Conservation (phyloP, 768 basidiomycete species). For the Exidia glandulosa region DNA sequence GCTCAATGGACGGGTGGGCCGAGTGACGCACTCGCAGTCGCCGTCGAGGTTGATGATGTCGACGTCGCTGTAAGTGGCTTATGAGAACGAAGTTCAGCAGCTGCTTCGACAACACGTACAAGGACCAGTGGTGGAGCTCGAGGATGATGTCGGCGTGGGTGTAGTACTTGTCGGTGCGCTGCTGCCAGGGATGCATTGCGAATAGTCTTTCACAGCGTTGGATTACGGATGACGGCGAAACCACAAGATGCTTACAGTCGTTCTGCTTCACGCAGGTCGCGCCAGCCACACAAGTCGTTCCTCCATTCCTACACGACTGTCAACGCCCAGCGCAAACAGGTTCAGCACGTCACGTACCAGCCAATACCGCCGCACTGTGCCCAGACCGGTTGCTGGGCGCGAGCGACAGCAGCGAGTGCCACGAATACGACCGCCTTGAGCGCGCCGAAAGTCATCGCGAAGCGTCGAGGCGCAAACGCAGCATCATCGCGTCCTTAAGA, state of each 20-base stretch:
- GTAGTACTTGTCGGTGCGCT: slow-evolving; percentile 6
- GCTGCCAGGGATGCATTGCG: slow-evolving; percentile 36
- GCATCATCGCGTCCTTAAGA: no score
- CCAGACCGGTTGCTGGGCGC: slow-evolving; percentile 29
- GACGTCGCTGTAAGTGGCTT: slow-evolving; percentile 9
- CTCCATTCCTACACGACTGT: slow-evolving; percentile 30
- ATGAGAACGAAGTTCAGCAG: slow-evolving; percentile 13
- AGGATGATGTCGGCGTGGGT: slow-evolving; percentile 4
- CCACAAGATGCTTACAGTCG: slow-evolving; percentile 23
- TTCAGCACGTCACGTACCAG: slow-evolving; percentile 21
- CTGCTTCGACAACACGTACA: not conserved
- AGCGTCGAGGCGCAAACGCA: no score
- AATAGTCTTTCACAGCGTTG: slow-evolving; percentile 29
- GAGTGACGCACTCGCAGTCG: slow-evolving; percentile 1
- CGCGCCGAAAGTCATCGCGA: not conserved
- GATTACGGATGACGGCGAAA: not conserved
- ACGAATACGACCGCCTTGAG: not conserved
- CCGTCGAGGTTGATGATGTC: slow-evolving; percentile 6
- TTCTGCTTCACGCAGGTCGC: slow-evolving; percentile 34
- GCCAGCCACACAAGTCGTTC: slow-evolving; percentile 36
- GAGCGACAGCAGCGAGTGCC: not conserved
- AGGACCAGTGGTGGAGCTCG: slow-evolving; percentile 13
- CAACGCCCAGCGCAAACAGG: not conserved
- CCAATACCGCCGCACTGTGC: slow-evolving; percentile 41
- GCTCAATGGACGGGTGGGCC: not conserved